These are phyloP conservation scores for Rickenella mellea DNA, from an alignment of 768 basidiomycete species.

Conservation along the genomic window DNA sequence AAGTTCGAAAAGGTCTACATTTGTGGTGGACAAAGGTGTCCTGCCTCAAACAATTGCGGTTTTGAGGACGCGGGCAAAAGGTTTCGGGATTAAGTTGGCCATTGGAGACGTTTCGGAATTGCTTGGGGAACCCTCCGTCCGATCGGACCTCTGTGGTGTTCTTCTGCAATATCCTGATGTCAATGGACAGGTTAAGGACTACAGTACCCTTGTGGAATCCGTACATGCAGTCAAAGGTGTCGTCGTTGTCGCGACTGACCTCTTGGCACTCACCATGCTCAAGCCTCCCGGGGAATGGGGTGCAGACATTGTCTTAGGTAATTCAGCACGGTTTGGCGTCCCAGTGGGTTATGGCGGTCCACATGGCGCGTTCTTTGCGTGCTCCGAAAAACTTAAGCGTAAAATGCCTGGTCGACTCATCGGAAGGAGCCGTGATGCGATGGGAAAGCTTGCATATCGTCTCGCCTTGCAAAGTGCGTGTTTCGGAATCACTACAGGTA, in stretches of 20 bases:
- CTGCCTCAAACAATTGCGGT: constrained; percentile 87
- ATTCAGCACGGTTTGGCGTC: constrained; percentile 94
- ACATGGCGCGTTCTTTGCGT: constrained; percentile 95
- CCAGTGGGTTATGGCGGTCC: constrained; percentile 97
- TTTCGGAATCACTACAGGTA: neutral
- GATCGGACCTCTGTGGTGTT: constrained; percentile 69
- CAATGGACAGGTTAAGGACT: constrained; percentile 75
- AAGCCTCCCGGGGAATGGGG: constrained; percentile 99
- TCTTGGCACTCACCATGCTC: constrained; percentile 85
- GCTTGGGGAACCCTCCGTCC: constrained; percentile 42
- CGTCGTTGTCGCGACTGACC: constrained; percentile 82
- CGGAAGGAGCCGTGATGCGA: constrained; percentile 77
- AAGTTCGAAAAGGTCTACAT: constrained; percentile 67
- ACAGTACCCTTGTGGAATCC: constrained; percentile 47
- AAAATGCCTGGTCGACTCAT: constrained; percentile 99
- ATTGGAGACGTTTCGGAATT: constrained; percentile 50
- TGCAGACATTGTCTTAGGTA: constrained; percentile 91
- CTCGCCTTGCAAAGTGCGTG: constrained; percentile 86
- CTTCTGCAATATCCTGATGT: constrained; percentile 93
- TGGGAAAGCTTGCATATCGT: constrained; percentile 84
- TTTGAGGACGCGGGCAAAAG: constrained; percentile 82
- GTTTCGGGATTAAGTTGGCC: constrained; percentile 81
- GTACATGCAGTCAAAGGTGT: constrained; percentile 73
- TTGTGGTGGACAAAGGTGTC: constrained; percentile 78
- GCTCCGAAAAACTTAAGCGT: constrained; percentile 83